A percentile compares a stretch with the other conserved stretches of the same genome.
These are phyloP conservation scores for Musa acuminata DNA, from an alignment of 176 grass and related monocot genomes.

Conservation along the genomic window DNA sequence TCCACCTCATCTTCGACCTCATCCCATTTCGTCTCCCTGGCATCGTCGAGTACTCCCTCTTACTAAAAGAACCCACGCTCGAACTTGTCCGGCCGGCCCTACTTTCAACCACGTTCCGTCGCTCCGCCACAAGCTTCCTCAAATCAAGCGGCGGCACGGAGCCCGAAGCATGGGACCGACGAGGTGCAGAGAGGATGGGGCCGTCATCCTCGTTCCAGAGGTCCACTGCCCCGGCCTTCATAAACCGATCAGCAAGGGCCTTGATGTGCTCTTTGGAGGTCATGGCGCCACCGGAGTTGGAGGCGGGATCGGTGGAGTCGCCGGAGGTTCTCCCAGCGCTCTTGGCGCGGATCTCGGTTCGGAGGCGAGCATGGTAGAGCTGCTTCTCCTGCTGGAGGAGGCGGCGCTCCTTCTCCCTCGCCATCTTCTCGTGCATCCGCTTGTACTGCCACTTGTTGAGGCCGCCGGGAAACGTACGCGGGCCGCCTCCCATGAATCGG, in stretches of 20 bases:
- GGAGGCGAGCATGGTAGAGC: constrained; percentile 69
- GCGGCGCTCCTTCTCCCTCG: constrained; percentile 49
- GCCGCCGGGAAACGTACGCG: constrained; percentile 69
- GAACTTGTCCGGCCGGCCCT: not conserved
- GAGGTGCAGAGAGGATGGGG: constrained; percentile 22
- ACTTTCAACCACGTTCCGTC: not conserved
- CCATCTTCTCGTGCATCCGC: constrained; percentile 89
- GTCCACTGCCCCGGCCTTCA: constrained; percentile 58
- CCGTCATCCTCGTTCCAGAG: constrained; percentile 93
- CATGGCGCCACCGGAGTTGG: constrained; percentile 7
- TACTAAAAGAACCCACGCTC: constrained; percentile 16
- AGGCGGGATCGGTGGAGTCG: not conserved
- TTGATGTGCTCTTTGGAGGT: constrained; percentile 56
- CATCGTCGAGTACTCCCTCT: constrained; percentile 29
- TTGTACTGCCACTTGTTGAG: constrained; percentile 88
- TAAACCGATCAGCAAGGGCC: constrained; percentile 61
- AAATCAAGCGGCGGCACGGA: constrained; percentile 13
- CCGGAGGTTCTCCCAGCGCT: constrained; percentile 7
- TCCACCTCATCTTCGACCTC: constrained; percentile 38
- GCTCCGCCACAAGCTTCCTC: constrained; percentile 7
- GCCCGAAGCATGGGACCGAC: not conserved
- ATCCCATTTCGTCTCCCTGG: not conserved
- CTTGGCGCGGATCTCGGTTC: constrained; percentile 58
- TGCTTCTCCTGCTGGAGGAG: constrained; percentile 78
- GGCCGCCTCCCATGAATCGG: constrained; percentile 55